Evolutionary conservation across 805 yeast genomes (phyloP).

Genomic region (Wickerhamiella alocasiicola): DNA sequence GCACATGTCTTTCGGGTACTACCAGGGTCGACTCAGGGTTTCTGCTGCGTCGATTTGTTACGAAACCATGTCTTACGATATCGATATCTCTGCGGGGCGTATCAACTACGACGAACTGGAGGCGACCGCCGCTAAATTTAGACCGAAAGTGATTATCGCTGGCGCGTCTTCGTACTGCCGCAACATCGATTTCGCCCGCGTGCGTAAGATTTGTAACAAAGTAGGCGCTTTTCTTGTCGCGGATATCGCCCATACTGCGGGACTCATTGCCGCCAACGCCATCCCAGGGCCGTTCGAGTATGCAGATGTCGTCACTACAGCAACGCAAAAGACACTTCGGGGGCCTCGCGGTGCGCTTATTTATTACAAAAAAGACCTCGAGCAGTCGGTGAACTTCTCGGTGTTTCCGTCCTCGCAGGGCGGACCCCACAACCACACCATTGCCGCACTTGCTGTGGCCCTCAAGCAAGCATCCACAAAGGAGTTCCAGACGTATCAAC

Average conservation of each 20-base stretch:
- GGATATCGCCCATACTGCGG: slow-evolving; percentile 98
- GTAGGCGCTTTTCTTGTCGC: slow-evolving; percentile 92
- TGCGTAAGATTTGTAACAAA: slow-evolving; percentile 87
- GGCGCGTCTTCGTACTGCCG: slow-evolving; percentile 98
- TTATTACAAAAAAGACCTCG: slow-evolving; percentile 92
- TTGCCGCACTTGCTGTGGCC: slow-evolving; percentile 93
- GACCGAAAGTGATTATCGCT: slow-evolving; percentile 94
- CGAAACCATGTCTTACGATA: slow-evolving; percentile 97
- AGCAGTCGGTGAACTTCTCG: slow-evolving; percentile 88
- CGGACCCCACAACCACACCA: slow-evolving; percentile 99
- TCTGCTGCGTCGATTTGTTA: slow-evolving; percentile 92
- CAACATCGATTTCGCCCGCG: slow-evolving; percentile 86
- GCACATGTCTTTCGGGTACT: slow-evolving; percentile 96
- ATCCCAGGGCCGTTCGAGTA: slow-evolving; percentile 92
- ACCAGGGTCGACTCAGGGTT: slow-evolving; percentile 83
- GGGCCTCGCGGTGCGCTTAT: slow-evolving; percentile 99
- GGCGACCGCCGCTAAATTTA: slow-evolving; percentile 73
- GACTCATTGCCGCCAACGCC: slow-evolving; percentile 88
- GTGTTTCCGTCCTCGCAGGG: slow-evolving; percentile 99
- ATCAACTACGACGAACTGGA: slow-evolving; percentile 94
- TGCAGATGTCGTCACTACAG: slow-evolving; percentile 95
- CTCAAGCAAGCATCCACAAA: slow-evolving; percentile 85
- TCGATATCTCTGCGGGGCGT: slow-evolving; percentile 78
- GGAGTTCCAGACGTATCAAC: slow-evolving; percentile 82
- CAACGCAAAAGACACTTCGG: slow-evolving; percentile 95